phyloP scores from a whole-genome alignment of 2,329 filamentous ascomycete species.

The Epichloe festucae region DNA sequence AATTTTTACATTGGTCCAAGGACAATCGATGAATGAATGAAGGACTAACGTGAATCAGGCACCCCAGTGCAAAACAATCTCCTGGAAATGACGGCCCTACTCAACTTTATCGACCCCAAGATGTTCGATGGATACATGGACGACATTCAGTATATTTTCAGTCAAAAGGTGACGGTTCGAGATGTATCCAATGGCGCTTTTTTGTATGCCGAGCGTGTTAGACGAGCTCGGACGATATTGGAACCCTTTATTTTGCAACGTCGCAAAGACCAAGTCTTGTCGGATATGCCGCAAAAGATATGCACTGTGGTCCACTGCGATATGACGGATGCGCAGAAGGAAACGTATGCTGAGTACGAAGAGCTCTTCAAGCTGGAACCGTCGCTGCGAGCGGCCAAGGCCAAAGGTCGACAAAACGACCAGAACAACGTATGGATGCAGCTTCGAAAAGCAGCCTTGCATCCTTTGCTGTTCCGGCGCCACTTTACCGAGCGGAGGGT shows the following conservation, averaged over 20 bases:
- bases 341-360: conserved; percentile 56
- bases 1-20: neutral
- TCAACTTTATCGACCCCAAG: conserved; percentile 85
- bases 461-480: conserved; percentile 75
- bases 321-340: conserved; percentile 58
- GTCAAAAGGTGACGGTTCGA: conserved; percentile 75
- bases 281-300: conserved; percentile 68
- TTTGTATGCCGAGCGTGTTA: conserved; percentile 75
- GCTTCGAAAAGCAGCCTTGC: conserved; percentile 81
- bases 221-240: conserved; percentile 78
- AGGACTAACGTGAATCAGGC: conserved; percentile 31
- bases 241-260: conserved; percentile 89
- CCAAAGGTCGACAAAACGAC: conserved; percentile 35
- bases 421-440: conserved; percentile 73
- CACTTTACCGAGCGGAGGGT: conserved; percentile 66
- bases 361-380: conserved; percentile 52
- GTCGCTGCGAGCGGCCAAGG: conserved; percentile 37
- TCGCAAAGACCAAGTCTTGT: conserved; percentile 86
- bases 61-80: conserved; percentile 93
- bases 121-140: conserved; percentile 69
- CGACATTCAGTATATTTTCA: conserved; percentile 77
- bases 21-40: neutral
- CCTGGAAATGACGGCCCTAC: conserved; percentile 75
- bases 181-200: conserved; percentile 71
- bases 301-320: conserved; percentile 69